Evolutionary conservation across 495 filamentous ascomycete genomes (phyloP).

Genomic region (Penicillium taxi): DNA sequence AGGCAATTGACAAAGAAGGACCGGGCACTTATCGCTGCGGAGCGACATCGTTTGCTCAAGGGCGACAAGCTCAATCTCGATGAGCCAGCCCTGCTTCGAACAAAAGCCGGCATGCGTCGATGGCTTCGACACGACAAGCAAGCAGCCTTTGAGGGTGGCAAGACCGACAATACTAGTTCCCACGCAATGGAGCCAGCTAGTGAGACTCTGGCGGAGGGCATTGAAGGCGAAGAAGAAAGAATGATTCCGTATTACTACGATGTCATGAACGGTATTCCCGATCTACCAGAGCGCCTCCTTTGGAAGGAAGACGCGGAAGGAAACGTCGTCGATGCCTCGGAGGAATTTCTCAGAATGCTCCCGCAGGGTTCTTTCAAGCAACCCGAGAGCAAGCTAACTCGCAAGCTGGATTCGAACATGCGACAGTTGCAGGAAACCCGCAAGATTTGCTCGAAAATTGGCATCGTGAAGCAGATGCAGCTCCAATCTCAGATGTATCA

Average conservation of each 20-base stretch:
- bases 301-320: conserved; percentile 87
- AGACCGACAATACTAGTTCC: conserved; percentile 39
- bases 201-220: conserved; percentile 83
- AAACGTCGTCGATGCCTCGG: conserved; percentile 74
- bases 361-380: conserved; percentile 67
- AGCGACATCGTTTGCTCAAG: conserved; percentile 72
- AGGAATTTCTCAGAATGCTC: conserved; percentile 69
- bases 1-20: conserved; percentile 98
- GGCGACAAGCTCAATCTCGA: conserved; percentile 78
- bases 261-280: conserved; percentile 74
- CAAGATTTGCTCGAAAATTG: conserved; percentile 91
- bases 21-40: conserved; percentile 73
- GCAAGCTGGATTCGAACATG: conserved; percentile 82
- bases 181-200: conserved; percentile 42
- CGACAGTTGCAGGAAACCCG: conserved; percentile 93
- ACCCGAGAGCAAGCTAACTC: conserved; percentile 67
- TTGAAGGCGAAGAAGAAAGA: conserved; percentile 74
- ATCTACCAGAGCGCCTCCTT: conserved; percentile 61
- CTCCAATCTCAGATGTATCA: conserved; percentile 96
- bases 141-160: conserved; percentile 45
- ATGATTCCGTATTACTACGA: conserved; percentile 92
- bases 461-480: conserved; percentile 99
- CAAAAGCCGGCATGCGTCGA: conserved; percentile 66
- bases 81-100: conserved; percentile 77
- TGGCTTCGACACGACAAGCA: conserved; percentile 69